A percentile compares a stretch with the other conserved stretches of the same genome.
phyloP scores from a whole-genome alignment of 2,329 filamentous ascomycete species.

The Beauveria rudraprayagi region DNA sequence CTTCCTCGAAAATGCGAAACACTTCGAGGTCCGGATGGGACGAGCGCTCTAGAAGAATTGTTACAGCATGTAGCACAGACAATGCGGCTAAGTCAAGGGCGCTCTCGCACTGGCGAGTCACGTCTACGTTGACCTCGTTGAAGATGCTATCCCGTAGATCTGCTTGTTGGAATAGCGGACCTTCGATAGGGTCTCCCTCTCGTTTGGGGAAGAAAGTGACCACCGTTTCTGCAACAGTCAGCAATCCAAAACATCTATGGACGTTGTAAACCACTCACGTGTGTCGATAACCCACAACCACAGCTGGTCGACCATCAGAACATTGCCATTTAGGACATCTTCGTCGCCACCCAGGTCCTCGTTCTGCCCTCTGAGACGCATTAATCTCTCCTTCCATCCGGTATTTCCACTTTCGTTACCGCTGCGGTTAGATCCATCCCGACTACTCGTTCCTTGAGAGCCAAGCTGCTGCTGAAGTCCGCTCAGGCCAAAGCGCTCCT shows the following conservation, averaged over 20 bases:
- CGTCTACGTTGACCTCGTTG: slow-evolving; percentile 57
- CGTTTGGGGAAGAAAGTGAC: slow-evolving; percentile 48
- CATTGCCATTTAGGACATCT: slow-evolving; percentile 43
- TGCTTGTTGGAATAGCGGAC: slow-evolving; percentile 49
- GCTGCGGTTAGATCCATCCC: slow-evolving; percentile 19
- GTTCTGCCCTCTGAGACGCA: slow-evolving; percentile 11
- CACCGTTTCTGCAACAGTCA: slow-evolving; percentile 33
- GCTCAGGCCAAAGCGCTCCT: slow-evolving; percentile 28
- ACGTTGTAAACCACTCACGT: slow-evolving; percentile 27
- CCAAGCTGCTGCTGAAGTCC: slow-evolving; percentile 19
- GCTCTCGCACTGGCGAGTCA: slow-evolving; percentile 54
- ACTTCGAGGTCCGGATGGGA: slow-evolving; percentile 55
- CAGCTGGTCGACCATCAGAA: slow-evolving; percentile 60
- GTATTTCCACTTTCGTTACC: slow-evolving; percentile 20
- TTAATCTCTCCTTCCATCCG: slow-evolving; percentile 21
- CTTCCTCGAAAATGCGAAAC: slow-evolving; percentile 58
- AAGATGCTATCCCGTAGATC: slow-evolving; percentile 57
- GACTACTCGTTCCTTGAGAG: slow-evolving; percentile 23
- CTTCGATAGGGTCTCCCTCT: slow-evolving; percentile 46
- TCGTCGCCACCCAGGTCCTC: slow-evolving; percentile 20
- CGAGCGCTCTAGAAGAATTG: slow-evolving; percentile 50
- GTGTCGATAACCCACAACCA: slow-evolving; percentile 54
- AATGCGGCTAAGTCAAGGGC: slow-evolving; percentile 54
- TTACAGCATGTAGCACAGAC: slow-evolving; percentile 54
- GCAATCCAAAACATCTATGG: not conserved